Conservation (phyloP, 2,329 filamentous ascomycete species). For the Botrytis porri region DNA sequence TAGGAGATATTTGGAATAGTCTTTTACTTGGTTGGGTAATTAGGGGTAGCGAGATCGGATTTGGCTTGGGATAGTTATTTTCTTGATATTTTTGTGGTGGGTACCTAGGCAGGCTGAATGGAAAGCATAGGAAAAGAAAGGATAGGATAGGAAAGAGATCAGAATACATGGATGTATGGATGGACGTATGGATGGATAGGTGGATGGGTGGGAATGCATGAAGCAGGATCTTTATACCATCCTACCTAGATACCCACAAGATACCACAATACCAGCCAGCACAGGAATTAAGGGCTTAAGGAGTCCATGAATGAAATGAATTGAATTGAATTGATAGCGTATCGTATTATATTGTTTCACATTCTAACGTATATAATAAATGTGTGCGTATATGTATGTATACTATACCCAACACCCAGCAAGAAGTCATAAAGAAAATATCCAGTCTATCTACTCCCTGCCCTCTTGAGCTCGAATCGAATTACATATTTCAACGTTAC, state of each 20-base stretch:
- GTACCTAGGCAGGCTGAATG: not conserved
- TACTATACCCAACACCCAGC: not conserved
- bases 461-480: not conserved
- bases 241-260: not conserved
- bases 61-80: not conserved
- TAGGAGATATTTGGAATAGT: constrained; percentile 20
- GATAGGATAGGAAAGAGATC: not conserved
- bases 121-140: not conserved
- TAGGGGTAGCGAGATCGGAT: not conserved
- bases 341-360: not conserved
- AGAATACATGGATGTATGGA: not conserved
- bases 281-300: not conserved
- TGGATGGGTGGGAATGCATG: not conserved
- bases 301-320: not conserved
- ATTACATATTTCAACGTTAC: not conserved
- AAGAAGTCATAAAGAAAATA: not conserved
- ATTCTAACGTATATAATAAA: not conserved
- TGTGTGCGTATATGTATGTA: no score
- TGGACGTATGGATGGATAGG: not conserved
- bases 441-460: not conserved
- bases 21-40: not conserved
- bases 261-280: not conserved
- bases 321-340: no score
- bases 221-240: not conserved
- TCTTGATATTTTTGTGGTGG: not conserved